phyloP scores from a whole-genome alignment of 306 rosid genomes.

The Prunus armeniaca region DNA sequence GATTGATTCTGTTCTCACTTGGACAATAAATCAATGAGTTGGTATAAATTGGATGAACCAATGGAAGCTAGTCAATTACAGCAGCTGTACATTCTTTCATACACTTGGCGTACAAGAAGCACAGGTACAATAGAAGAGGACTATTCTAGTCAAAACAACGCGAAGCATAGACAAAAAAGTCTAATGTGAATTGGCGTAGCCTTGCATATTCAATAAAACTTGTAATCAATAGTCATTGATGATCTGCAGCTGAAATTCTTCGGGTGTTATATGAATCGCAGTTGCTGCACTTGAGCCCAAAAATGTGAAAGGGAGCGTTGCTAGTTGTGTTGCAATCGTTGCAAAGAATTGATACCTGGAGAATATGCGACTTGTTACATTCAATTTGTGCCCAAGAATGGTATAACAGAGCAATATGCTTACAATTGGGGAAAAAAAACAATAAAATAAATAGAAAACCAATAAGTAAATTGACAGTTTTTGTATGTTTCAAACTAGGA shows the following conservation, averaged over 20 bases:
- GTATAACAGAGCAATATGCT: slow-evolving; percentile 5
- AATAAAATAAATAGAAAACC: slow-evolving; percentile 2
- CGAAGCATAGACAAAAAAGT: background rate
- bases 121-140: background rate
- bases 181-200: background rate
- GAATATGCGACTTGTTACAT: background rate
- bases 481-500: background rate
- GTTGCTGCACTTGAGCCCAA: slow-evolving; percentile 57
- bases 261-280: slow-evolving; percentile 71
- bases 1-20: background rate
- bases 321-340: slow-evolving; percentile 58
- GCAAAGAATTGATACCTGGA: slow-evolving; percentile 70
- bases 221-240: background rate
- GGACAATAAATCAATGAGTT: background rate
- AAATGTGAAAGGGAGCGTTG: slow-evolving; percentile 48
- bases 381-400: background rate
- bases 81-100: background rate
- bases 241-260: slow-evolving; percentile 41
- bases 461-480: background rate
- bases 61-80: background rate
- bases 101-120: background rate
- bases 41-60: background rate
- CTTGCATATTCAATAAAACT: background rate
- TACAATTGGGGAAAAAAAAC: background rate
- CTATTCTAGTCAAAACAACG: background rate